Evolutionary conservation across 1,284 basidiomycete genomes (phyloP), one percentile per base, ranked within the genome.

Genomic region (Malassezia furfur): DNA sequence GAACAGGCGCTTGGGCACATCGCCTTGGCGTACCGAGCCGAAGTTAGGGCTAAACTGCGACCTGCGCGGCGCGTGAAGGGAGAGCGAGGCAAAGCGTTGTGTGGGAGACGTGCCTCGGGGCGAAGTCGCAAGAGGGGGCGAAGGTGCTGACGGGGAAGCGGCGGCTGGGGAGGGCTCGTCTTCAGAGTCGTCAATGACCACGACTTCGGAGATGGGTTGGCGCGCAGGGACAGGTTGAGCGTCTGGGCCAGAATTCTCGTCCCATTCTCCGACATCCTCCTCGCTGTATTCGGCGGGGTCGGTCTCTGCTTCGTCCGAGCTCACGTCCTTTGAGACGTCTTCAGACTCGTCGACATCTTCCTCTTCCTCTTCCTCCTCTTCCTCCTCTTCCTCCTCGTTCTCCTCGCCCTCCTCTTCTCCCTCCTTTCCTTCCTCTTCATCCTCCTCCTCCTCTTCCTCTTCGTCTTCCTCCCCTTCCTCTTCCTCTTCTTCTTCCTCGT

Each of bases 21-120:
- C 15, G 25, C 9, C 14, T 4, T 11, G 19, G 9, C 14, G 17
- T 30, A 21, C 36, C 12, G 11, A 6, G 30, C 17, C 8, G n/a
- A 28, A 50, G 14, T 50, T 36, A 3, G 49, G 49, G 14, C 49
- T 41, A 46, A 48, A 41, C 10, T 35, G 41, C 21, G 47, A 48
- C 17, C 22, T 31, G 52, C 39, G 38, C 9, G 31, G 44, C 9
- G 34, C 5, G 2, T 10, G 32, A 5, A 48, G 28, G n/a, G 35
- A 36, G n/a, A 43, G 30, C 6, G 38, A 28, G 2, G 35, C 15
- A 15, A 36, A 19, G 15, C n/a, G 10, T 14, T 19, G 32, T 14
- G 28, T 5, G 7, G 32, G 15, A 28, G 25, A 28, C 25, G 25
- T 28, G 25, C 25, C 7, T 28, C 7, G 25, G 4, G 25, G 8